Evolutionary conservation across 495 filamentous ascomycete species (phyloP).

Genomic region (Aspergillus nanangensis): DNA sequence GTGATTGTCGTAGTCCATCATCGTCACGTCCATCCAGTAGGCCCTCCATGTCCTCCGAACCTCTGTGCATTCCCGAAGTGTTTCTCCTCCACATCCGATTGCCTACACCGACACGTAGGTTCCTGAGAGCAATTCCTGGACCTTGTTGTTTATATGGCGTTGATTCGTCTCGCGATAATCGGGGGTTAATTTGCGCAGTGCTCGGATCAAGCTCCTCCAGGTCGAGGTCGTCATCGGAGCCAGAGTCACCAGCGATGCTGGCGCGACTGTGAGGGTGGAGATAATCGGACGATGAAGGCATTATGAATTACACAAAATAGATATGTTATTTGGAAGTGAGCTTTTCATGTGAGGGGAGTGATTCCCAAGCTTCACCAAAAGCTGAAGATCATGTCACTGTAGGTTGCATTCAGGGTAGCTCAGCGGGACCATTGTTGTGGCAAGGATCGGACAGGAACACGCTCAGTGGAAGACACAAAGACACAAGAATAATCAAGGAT

Average conservation of each 20-base stretch:
- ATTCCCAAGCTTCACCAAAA: constrained; percentile 9
- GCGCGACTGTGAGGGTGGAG: constrained; percentile 27
- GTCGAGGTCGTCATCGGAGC: constrained; percentile 58
- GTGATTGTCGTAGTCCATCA: constrained; percentile 32
- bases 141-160: constrained; percentile 39
- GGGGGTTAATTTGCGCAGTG: constrained; percentile 34
- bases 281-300: constrained; percentile 41
- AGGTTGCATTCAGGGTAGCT: constrained; percentile 16
- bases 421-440: constrained; percentile 15
- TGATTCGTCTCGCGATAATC: constrained; percentile 38
- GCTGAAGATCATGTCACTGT: constrained; percentile 20
- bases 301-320: constrained; percentile 9
- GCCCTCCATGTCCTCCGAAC: constrained; percentile 50
- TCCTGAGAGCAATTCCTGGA: constrained; percentile 65
- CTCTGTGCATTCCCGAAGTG: constrained; percentile 38
- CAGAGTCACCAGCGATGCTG: constrained; percentile 29
- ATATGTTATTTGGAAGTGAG: constrained; percentile 5
- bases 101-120: constrained; percentile 62
- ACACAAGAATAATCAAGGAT: too few relatives aligned
- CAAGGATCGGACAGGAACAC: too few relatives aligned
- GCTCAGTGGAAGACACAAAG: too few relatives aligned
- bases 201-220: constrained; percentile 67
- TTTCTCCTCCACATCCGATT: constrained; percentile 53
- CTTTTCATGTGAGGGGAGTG: constrained; percentile 9
- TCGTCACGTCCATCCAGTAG: constrained; percentile 50